Evolutionary conservation across 2,329 filamentous ascomycete genomes (phyloP), one percentile per base, ranked within the genome.

Genomic region (Chaetomiaceae sp.): DNA sequence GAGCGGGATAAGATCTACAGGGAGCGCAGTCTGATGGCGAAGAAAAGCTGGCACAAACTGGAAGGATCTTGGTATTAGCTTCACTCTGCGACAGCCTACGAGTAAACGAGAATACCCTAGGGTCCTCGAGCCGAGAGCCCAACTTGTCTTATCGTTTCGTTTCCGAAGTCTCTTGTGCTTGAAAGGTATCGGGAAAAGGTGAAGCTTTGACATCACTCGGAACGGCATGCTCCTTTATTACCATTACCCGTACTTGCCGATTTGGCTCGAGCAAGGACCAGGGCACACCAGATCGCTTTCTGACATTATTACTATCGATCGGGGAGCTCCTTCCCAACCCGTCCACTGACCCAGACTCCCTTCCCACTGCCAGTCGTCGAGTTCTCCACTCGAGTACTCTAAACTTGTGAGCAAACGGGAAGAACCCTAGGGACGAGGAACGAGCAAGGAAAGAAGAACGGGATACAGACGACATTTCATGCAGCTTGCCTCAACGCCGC

Each of bases 291-390:
- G 12, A 30, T 29, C 42, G 9, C 34, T 34, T 42, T 30, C n/a
- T n/a, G n/a, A n/a, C n/a, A n/a, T n/a, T 22, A 14, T 36, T 17
- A 29, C 46, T 40, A 41, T 49, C 42, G 20, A 47, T 14, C 30
- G 9, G 27, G 14, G 30, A 41, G 44, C 38, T 50, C 45, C 44
- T 48, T 42, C 41, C 45, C 37, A n/a, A 40, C 43, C 32, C 14
- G 43, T 33, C 40, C 37, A 44, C 41, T 50, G 20, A 30, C 38
- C 15, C 36, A n/a, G 6, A 19, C 22, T 15, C 7, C 12, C 14
- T 32, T n/a, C 29, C 29, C 29, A 32, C 29, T 30, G 12, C 12
- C 29, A 32, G 12, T n/a, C n/a, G n/a, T n/a, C n/a, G n/a, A n/a
- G n/a, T n/a, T n/a, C n/a, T n/a, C 4, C 29, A 35, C 38, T 43